These are phyloP conservation scores for Sporisorium sorghi DNA, from an alignment of 1,284 basidiomycete genomes.

Conservation along the genomic window DNA sequence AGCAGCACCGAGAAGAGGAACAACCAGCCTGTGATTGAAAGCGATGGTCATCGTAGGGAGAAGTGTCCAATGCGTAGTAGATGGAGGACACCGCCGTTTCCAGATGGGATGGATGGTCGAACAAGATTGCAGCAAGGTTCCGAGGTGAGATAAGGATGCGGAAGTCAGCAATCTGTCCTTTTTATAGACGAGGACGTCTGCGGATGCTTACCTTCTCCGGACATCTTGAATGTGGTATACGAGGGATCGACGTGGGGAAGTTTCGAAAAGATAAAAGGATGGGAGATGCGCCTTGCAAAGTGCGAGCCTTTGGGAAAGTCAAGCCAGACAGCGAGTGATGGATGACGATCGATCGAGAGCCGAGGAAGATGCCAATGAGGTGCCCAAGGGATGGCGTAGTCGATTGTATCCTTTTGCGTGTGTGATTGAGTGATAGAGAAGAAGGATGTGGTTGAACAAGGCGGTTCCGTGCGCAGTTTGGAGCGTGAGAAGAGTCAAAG, in stretches of 20 bases:
- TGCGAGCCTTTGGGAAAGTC: not conserved
- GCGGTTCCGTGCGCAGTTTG: conserved; percentile 3
- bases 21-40: conserved; percentile 59
- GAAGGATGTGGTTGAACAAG: not conserved
- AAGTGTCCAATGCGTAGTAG: not conserved
- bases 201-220: conserved; percentile 48
- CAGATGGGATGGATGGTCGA: not conserved
- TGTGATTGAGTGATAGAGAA: not conserved
- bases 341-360: not conserved
- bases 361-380: too few species aligned
- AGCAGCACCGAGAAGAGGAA: conserved; percentile 67
- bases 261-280: conserved; percentile 5
- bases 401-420: not conserved
- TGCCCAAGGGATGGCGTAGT: not conserved
- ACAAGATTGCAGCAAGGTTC: not conserved
- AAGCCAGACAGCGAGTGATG: not conserved
- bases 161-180: not conserved
- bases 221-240: conserved; percentile 32
- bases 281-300: not conserved
- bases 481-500: conserved; percentile 4
- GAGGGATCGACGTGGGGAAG: conserved; percentile 13
- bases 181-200: not conserved
- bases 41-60: not conserved
- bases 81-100: not conserved
- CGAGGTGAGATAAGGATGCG: not conserved